Evolutionary conservation across 352 stramenopile genomes (phyloP).

Genomic region (Phytophthora sojae): DNA sequence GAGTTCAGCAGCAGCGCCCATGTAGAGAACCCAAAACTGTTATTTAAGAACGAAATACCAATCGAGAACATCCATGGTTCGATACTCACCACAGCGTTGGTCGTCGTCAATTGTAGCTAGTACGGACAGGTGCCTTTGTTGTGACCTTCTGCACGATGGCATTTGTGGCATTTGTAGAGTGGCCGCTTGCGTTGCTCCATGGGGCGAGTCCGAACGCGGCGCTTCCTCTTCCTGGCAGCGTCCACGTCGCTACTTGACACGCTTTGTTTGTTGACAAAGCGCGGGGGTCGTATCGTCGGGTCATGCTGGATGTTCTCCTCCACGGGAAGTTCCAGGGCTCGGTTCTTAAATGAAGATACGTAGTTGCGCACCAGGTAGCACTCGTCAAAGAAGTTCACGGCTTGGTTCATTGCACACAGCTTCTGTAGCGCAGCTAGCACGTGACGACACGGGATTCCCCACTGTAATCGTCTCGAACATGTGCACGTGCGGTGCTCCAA

Average conservation of each 20-base stretch:
- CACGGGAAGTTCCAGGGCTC: slow-evolving; percentile 51
- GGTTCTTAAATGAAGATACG: slow-evolving; percentile 47
- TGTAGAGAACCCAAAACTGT: slow-evolving; percentile 5
- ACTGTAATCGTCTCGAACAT: slow-evolving; percentile 48
- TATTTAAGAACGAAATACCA: slow-evolving; percentile 22
- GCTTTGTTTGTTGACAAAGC: slow-evolving; percentile 30
- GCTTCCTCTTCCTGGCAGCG: slow-evolving; percentile 36
- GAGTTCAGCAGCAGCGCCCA: slow-evolving; percentile 7
- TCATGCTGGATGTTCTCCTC: slow-evolving; percentile 45
- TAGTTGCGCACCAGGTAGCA: slow-evolving; percentile 59
- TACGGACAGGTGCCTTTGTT: slow-evolving; percentile 65
- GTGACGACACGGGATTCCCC: slow-evolving; percentile 55
- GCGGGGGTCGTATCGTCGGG: slow-evolving; percentile 37
- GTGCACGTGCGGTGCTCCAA: slow-evolving; percentile 59
- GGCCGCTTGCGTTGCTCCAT: slow-evolving; percentile 46
- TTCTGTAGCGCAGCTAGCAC: slow-evolving; percentile 52
- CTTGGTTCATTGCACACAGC: slow-evolving; percentile 35
- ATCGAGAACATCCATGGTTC: neutral
- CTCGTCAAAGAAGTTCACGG: slow-evolving; percentile 59
- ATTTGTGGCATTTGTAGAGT: slow-evolving; percentile 64
- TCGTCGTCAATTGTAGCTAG: slow-evolving; percentile 6
- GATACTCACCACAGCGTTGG: slow-evolving; percentile 1
- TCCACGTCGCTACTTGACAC: slow-evolving; percentile 5
- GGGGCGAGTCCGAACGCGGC: slow-evolving; percentile 41
- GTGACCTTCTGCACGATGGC: slow-evolving; percentile 55